phyloP scores from a whole-genome alignment of 441 rosid species.

The Aleurites moluccanus region DNA sequence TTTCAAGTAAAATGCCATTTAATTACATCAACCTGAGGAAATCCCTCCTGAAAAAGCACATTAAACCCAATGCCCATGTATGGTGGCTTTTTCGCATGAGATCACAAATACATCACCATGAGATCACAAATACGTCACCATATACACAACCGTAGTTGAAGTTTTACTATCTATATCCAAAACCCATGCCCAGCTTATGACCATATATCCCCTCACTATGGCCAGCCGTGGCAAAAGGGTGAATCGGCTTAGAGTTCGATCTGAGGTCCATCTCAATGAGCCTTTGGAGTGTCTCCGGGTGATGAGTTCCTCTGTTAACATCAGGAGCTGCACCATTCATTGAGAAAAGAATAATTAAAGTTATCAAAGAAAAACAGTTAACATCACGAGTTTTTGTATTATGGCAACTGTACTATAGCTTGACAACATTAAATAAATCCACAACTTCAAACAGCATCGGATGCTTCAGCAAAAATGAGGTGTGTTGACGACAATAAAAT shows the following conservation, averaged over 20 bases:
- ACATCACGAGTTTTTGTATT: neutral
- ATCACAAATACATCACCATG: constrained; percentile 22
- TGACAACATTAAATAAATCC: neutral
- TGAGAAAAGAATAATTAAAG: neutral
- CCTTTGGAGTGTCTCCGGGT: constrained; percentile 75
- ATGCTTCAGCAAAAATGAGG: neutral
- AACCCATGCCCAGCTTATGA: constrained; percentile 77
- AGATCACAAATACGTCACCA: constrained; percentile 19
- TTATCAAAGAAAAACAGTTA: neutral
- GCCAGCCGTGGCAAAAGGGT: constrained; percentile 43
- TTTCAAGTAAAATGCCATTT: constrained; percentile 22
- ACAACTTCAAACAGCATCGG: neutral
- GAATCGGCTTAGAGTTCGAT: constrained; percentile 62
- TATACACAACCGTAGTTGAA: constrained; percentile 23
- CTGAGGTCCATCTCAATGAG: constrained; percentile 77
- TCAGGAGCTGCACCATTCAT: constrained; percentile 49
- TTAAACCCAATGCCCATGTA: constrained; percentile 22
- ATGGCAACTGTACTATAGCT: neutral
- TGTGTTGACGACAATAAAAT: neutral
- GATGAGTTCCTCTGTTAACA: constrained; percentile 45
- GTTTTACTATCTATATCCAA: constrained; percentile 51
- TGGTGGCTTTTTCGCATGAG: constrained; percentile 24
- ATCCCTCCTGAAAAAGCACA: constrained; percentile 17
- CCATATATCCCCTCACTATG: constrained; percentile 58
- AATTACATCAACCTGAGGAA: constrained; percentile 27